Percentiles rank a stretch among this genome's conserved stretches.
phyloP scores from a whole-genome alignment of 257 asterid genomes.

The Ballota nigra region DNA sequence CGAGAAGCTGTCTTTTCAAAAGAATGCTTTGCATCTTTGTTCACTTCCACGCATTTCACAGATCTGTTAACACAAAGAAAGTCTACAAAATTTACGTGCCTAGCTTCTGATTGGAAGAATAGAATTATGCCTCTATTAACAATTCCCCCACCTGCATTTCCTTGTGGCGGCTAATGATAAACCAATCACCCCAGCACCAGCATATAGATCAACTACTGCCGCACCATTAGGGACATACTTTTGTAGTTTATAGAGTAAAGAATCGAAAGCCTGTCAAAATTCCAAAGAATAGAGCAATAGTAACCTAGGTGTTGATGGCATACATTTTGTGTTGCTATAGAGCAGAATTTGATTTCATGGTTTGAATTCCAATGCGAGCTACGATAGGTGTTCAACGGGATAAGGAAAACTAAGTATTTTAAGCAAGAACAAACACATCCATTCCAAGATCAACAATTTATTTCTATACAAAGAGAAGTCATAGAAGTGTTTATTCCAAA shows the following conservation, averaged over 20 bases:
- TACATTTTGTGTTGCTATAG: not conserved
- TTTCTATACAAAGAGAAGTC: constrained; percentile 16
- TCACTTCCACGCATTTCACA: constrained; percentile 93
- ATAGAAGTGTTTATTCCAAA: constrained; percentile 16
- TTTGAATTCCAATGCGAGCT: constrained; percentile 1
- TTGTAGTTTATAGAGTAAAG: constrained; percentile 75
- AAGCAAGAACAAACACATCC: constrained; percentile 16
- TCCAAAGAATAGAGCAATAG: constrained; percentile 3
- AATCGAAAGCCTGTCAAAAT: constrained; percentile 77
- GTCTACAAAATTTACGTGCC: not conserved
- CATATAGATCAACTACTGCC: constrained; percentile 90
- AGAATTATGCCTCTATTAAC: constrained; percentile 17
- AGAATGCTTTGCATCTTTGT: constrained; percentile 78
- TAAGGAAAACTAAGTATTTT: not conserved
- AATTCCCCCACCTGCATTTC: constrained; percentile 67
- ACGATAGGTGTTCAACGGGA: not conserved
- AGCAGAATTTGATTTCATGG: constrained; percentile 1
- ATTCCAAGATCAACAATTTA: constrained; percentile 10
- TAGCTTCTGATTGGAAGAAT: constrained; percentile 8
- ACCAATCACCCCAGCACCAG: constrained; percentile 97
- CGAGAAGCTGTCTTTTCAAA: constrained; percentile 90
- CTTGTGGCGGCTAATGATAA: constrained; percentile 79
- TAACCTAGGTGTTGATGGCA: constrained; percentile 8
- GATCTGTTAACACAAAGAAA: constrained; percentile 48
- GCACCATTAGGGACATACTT: constrained; percentile 79